Base-by-base conservation (phyloP, 805 yeast genomes). In the Monosporozyma aerobia region DNA sequence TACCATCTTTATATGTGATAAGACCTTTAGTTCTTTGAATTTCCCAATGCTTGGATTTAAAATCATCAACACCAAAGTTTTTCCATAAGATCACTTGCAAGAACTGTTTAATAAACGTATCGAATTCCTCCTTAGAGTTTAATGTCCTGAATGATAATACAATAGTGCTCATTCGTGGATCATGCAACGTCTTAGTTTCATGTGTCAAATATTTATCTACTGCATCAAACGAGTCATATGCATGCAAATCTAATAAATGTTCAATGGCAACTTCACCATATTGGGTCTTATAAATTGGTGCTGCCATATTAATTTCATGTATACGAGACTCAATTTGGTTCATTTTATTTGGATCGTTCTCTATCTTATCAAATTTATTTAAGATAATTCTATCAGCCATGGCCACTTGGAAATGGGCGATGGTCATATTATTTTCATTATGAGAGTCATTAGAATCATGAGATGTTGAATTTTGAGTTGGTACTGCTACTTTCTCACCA, bases 351-450 rank as follows among this genome's bases (percentile, higher is more conserved):
- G 46, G 22, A 13, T 39, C 44, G 1, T 57, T 54, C 8, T 71
- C 66, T 2, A 79, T 57, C 16, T 68, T 74, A 61, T 94, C 99
- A 44, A 79, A 68, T 67, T 94, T 94, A 69, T 94, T 94, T 54
- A 94, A 57, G 10, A 94, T 61, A 0, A 94, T 74, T 5, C 80
- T 80, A 67, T 94, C 99, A 0, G 97, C 97, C 64, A 90, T 71
- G 0, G 96, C 95, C 22, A 94, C 77, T 70, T 94, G 99, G 33
- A 88, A 73, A 63, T 86, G 90, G 0, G 98, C 97, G 2, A 95
- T 85, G 0, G 95, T 84, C 13, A 82, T 63, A 5, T 76, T 71
- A 32, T 70, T 71, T n/a, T 44, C 29, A 27, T 29, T 29, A 27
- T 13, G 23, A 44, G 29, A 33, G 2, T 27, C 25, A 27, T 14